Conservation (phyloP, 352 stramenopile species). For the Phytophthora nicotianae region DNA sequence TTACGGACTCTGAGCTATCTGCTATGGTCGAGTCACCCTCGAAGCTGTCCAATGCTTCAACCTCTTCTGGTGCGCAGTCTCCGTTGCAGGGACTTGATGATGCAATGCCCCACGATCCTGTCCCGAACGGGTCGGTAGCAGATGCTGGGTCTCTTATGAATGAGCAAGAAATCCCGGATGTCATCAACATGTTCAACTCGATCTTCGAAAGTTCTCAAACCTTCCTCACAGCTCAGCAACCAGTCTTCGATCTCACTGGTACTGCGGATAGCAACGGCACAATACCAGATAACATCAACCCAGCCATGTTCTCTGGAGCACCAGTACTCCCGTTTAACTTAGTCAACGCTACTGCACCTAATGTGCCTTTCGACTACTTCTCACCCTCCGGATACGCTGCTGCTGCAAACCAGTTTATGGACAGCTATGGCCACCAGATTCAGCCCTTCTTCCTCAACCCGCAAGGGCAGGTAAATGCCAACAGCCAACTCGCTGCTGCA, state of each 20-base stretch:
- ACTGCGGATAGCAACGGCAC: conserved; percentile 22
- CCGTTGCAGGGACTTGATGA: conserved; percentile 17
- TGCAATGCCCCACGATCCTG: conserved; percentile 9
- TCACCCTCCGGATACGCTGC: conserved; percentile 55
- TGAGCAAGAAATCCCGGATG: conserved; percentile 60
- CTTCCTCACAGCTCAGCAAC: conserved; percentile 24
- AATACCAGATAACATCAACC: conserved; percentile 36
- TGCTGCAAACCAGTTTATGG: conserved; percentile 38
- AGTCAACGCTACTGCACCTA: background rate
- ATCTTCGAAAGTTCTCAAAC: conserved; percentile 52
- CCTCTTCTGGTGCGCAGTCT: conserved; percentile 19
- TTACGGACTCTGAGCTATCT: conserved; percentile 49
- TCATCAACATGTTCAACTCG: conserved; percentile 72
- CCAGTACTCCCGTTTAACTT: conserved; percentile 5
- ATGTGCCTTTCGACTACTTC: conserved; percentile 56
- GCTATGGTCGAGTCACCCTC: conserved; percentile 42
- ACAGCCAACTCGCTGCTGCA: conserved; percentile 46
- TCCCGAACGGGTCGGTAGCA: conserved; percentile 3
- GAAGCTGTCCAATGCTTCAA: conserved; percentile 40
- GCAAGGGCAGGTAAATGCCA: conserved; percentile 32
- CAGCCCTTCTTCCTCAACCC: conserved; percentile 54
- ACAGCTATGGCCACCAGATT: conserved; percentile 39
- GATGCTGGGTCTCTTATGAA: conserved; percentile 19
- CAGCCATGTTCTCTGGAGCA: conserved; percentile 36
- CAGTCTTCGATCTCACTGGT: conserved; percentile 19